Base-by-base conservation (phyloP, 768 basidiomycete species). In the Lepiota venenata region DNA sequence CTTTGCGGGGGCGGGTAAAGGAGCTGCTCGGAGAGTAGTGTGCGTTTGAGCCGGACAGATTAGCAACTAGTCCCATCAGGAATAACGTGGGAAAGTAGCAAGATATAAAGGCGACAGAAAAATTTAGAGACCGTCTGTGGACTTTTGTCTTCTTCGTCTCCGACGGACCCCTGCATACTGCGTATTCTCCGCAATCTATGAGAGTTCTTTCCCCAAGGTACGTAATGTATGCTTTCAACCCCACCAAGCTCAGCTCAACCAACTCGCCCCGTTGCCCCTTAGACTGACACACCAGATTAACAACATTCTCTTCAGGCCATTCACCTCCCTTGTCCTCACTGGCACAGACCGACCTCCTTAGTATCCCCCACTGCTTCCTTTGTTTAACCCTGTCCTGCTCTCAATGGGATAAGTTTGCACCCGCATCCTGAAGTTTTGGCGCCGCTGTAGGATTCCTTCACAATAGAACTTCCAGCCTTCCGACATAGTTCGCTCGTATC, bases 261-360 rank as follows among this genome's bases (percentile, higher is more conserved):
- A 49, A 39, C 56, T 48, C 5, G 25, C 5, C 25, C 36, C 41
- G 47, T 38, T 61, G 58, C 58, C 53, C n/a, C 64, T n/a, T n/a
- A 80, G 78, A 66, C 67, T 73, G 64, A 75, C 70, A 73, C 72
- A 74, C 64, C 76, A 74, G 66, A 74, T 73, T 62, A 74, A 74
- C 77, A 75, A 70, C 71, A 76, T 82, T 78, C 75, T 80, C 71
- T 79, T 84, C 69, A 76, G 74, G 68, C 87, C 85, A 61, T 79
- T 82, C 73, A 79, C 70, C 56, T 76, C 74, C 69, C 64, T 48
- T 43, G 39, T 72, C 69, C 73, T 83, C 61, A 71, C 84, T 67
- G 83, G 83, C 80, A 82, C 81, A 50, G 87, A 91, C 77, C 75
- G 84, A 60, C 89, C 89, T 65, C 89, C 89, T 79, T 91, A 86